phyloP scores from a whole-genome alignment of 106 monocot species.

The Xerophyta viscosa region DNA sequence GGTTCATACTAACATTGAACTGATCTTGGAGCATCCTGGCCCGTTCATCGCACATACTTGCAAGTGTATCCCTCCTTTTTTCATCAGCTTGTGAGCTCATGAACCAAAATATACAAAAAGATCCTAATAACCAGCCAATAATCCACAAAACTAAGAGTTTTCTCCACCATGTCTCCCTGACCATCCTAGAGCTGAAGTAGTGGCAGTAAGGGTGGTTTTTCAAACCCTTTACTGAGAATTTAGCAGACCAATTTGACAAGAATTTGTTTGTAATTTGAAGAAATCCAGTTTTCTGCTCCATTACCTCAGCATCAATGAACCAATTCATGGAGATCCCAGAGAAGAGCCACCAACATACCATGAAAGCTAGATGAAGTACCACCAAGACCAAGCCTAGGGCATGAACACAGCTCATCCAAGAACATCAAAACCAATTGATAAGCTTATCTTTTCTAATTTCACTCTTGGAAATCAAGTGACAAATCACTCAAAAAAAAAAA shows the following conservation, averaged over 20 bases:
- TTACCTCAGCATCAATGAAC: conserved; percentile 56
- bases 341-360: conserved; percentile 33
- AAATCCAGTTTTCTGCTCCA: conserved; percentile 49
- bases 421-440: conserved; percentile 1
- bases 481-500: background rate
- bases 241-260: conserved; percentile 27
- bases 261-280: conserved; percentile 23
- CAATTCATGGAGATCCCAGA: conserved; percentile 55
- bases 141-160: conserved; percentile 78
- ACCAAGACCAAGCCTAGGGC: conserved; percentile 12
- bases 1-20: conserved; percentile 99
- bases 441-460: background rate
- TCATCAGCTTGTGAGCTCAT: conserved; percentile 66
- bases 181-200: conserved; percentile 57
- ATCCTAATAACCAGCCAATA: conserved; percentile 42
- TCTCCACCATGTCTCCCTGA: conserved; percentile 81
- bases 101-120: conserved; percentile 67
- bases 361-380: conserved; percentile 16
- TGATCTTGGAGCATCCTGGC: conserved; percentile 97
- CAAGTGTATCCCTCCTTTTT: conserved; percentile 75
- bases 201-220: conserved; percentile 47
- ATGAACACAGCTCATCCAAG: conserved; percentile 18
- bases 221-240: conserved; percentile 38
- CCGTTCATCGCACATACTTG: conserved; percentile 93
- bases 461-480: background rate